Evolutionary conservation across 2,329 filamentous ascomycete genomes (phyloP).

Genomic region (Microdochium nivale): DNA sequence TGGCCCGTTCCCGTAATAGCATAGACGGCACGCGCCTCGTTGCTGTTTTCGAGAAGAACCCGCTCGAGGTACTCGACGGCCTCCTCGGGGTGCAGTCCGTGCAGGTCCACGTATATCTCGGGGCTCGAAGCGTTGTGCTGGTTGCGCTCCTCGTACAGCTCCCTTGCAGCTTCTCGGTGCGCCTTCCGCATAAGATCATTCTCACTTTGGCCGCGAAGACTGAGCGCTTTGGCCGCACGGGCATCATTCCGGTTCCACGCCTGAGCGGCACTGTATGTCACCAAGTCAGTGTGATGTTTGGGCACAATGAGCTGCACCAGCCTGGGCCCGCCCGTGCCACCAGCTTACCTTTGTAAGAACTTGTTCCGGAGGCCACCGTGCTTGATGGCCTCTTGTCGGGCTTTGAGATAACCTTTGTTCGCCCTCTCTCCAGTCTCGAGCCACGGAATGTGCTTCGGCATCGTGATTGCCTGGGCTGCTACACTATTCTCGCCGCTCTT

Average conservation of each 20-base stretch:
- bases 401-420: constrained; percentile 92
- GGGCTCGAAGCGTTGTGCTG: constrained; percentile 48
- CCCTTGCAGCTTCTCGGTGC: constrained; percentile 84
- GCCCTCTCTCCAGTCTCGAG: constrained; percentile 84
- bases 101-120: constrained; percentile 91
- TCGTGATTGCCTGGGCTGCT: constrained; percentile 74
- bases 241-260: constrained; percentile 98
- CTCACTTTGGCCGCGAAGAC: constrained; percentile 88
- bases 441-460: constrained; percentile 92
- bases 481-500: constrained; percentile 69
- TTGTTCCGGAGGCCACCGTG: constrained; percentile 95
- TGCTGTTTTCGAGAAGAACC: constrained; percentile 73
- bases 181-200: constrained; percentile 97
- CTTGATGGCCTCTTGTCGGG: constrained; percentile 91
- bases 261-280: constrained; percentile 67
- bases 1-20: constrained; percentile 95
- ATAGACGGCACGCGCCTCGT: constrained; percentile 70
- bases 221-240: constrained; percentile 88
- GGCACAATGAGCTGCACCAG: not conserved
- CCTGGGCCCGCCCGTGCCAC: not conserved
- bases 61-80: constrained; percentile 89
- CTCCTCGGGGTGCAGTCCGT: constrained; percentile 97
- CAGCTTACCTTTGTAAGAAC: constrained; percentile 77
- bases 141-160: constrained; percentile 91
- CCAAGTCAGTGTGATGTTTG: constrained; percentile 4